phyloP scores from a whole-genome alignment of 257 asterid species.

The Nicotiana tabacum region DNA sequence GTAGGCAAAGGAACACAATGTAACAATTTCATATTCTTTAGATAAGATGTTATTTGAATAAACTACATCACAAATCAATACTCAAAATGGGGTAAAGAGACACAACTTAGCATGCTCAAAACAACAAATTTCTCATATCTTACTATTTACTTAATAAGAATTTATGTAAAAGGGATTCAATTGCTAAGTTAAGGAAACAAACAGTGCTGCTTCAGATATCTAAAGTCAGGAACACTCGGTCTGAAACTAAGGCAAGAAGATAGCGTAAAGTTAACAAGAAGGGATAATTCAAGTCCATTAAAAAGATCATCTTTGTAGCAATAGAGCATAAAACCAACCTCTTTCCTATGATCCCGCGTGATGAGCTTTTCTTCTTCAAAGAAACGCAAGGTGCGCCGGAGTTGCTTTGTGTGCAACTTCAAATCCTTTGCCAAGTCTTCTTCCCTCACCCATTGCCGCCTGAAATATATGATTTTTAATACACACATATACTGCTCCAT shows the following conservation, averaged over 20 bases:
- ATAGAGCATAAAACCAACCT: conserved; percentile 48
- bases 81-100: not conserved
- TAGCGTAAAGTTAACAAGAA: not conserved
- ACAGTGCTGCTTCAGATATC: not conserved
- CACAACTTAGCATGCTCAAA: not conserved
- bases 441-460: conserved; percentile 95
- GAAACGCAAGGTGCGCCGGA: conserved; percentile 84
- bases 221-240: not conserved
- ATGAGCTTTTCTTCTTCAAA: conserved; percentile 93
- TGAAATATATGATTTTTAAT: conserved; percentile 23
- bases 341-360: conserved; percentile 94
- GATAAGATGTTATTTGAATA: not conserved
- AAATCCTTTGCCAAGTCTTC: conserved; percentile 97
- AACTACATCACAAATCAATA: not conserved
- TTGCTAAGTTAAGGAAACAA: not conserved
- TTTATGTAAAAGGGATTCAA: not conserved
- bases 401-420: conserved; percentile 95
- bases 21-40: not conserved
- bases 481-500: not conserved
- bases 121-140: not conserved
- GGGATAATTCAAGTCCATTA: too few species aligned
- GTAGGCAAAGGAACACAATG: not conserved
- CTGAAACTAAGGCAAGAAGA: not conserved
- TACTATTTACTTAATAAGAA: not conserved
- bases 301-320: not conserved